phyloP scores from a whole-genome alignment of 768 basidiomycete species.

The Tulasnella sp. region DNA sequence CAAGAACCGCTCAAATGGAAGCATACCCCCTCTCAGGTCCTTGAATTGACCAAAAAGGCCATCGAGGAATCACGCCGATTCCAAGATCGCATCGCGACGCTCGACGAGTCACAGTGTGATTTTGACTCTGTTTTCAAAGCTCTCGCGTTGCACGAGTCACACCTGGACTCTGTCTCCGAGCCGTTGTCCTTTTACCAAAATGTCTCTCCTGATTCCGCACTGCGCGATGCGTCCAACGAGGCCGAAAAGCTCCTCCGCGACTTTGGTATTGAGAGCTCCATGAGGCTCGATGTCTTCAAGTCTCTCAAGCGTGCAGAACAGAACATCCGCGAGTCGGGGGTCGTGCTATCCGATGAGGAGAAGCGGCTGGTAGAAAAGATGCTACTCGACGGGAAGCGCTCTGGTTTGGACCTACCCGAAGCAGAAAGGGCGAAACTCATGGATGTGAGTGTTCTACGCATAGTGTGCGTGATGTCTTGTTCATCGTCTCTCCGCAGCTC shows the following conservation, averaged over 20 bases:
- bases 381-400: conserved; percentile 66
- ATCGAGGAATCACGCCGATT: conserved; percentile 44
- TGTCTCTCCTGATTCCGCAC: conserved; percentile 56
- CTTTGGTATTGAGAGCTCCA: conserved; percentile 61
- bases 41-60: conserved; percentile 41
- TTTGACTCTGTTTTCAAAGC: conserved; percentile 47
- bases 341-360: conserved; percentile 50
- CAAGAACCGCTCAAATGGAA: conserved; percentile 55
- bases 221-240: conserved; percentile 71
- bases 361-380: conserved; percentile 70
- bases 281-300: conserved; percentile 72
- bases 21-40: conserved; percentile 50
- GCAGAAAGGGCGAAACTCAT: conserved; percentile 45
- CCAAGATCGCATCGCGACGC: conserved; percentile 47
- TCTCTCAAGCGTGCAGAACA: conserved; percentile 55
- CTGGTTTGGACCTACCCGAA: conserved; percentile 62
- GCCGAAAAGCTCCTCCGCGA: conserved; percentile 61
- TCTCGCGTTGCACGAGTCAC: conserved; percentile 49
- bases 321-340: conserved; percentile 49
- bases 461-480: neutral
- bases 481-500: conserved; percentile 25
- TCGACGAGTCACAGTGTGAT: conserved; percentile 44
- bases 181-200: conserved; percentile 72
- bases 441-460: conserved; percentile 17
- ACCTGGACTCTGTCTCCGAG: conserved; percentile 39